Evolutionary conservation across 2,329 filamentous ascomycete genomes (phyloP), one percentile per base, ranked within the genome.

Genomic region (Aspergillus neotritici): DNA sequence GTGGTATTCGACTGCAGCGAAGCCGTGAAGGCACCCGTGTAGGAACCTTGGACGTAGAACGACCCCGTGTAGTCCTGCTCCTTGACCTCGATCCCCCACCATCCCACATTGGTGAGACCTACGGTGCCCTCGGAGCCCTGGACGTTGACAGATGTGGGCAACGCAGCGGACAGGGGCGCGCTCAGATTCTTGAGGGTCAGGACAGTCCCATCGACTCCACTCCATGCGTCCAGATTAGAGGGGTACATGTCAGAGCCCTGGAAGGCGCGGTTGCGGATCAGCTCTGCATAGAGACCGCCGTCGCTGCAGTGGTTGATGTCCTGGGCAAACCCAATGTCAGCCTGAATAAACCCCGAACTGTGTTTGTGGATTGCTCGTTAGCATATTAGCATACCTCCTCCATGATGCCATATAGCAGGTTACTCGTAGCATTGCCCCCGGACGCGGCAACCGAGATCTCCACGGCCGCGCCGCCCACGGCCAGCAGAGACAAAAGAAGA

Each of bases 11-110:
- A 68, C 55, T 49, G 70, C 47, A 47, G 65, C 56, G 42, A 71
- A 51, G 40, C 65, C 60, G 58, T 64, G 21, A 68, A 56, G 2
- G 54, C 57, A 38, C 59, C 62, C 14, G 53, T 55, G 34, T 68
- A 63, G 5, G 61, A 53, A 2, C 65, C 64, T 41, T 66, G 62
- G 5, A 72, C 70, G 52, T 70, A 77, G 55, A 77, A 76, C 1
- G 70, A 73, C n/a, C 69, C 70, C 13, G 67, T 70, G 54, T 77
- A 77, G 32, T 66, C 67, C 47, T 75, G 70, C 15, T 63, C 59
- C 5, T 58, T 65, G 13, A 77, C 71, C 42, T 73, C 69, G 36
- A 78, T 75, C 4, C 74, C 74, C 71, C 72, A 76, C 58, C 70
- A 75, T 1, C 71, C 74, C 17, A 69, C 62, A 45, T 77, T 78